Evolutionary conservation across 345 rosid species (phyloP).

Genomic region (Eutrema japonicum): DNA sequence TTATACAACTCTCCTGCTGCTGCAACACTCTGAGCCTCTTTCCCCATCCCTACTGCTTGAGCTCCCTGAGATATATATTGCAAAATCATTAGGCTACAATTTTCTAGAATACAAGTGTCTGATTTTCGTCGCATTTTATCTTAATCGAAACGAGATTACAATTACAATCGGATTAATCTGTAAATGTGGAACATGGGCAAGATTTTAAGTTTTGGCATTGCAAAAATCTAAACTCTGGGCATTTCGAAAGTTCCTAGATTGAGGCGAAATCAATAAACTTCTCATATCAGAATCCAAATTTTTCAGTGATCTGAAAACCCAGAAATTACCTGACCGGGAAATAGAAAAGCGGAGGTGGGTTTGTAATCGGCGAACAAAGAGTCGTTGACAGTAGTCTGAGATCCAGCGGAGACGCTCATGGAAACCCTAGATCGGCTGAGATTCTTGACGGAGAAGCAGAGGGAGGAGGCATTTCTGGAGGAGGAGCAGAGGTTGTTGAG

Average conservation of each 20-base stretch:
- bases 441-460: constrained; percentile 43
- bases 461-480: constrained; percentile 40
- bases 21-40: constrained; percentile 77
- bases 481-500: constrained; percentile 36
- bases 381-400: constrained; percentile 59
- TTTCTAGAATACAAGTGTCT: background rate
- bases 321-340: constrained; percentile 85
- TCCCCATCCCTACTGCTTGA: constrained; percentile 97
- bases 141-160: background rate
- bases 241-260: background rate
- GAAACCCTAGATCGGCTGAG: constrained; percentile 62
- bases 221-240: background rate
- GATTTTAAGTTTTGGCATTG: background rate
- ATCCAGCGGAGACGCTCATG: constrained; percentile 70
- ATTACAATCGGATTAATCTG: background rate
- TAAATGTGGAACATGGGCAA: background rate
- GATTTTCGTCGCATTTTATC: background rate
- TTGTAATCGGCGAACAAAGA: constrained; percentile 75
- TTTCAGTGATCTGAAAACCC: background rate
- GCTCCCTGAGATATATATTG: constrained; percentile 67
- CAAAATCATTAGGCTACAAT: background rate
- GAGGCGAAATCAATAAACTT: background rate
- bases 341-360: constrained; percentile 76
- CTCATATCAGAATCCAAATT: constrained; percentile 11
- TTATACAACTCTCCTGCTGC: constrained; percentile 78